These are phyloP conservation scores for Yamadazyma diospyri DNA, from an alignment of 1,139 yeast species.

Conservation along the genomic window DNA sequence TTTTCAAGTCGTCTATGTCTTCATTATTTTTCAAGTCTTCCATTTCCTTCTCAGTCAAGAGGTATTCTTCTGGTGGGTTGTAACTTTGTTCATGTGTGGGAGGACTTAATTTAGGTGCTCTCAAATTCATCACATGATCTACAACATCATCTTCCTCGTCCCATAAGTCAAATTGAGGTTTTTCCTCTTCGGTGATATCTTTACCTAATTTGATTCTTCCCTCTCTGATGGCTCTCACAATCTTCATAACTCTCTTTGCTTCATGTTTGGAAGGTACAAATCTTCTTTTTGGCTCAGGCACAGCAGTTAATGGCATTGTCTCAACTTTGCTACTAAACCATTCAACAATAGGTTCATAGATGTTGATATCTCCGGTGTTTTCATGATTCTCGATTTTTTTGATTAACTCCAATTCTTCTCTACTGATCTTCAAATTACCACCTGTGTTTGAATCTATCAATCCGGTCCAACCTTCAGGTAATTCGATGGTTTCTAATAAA, in stretches of 20 bases:
- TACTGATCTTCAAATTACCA: conserved; percentile 75
- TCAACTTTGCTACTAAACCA: conserved; percentile 90
- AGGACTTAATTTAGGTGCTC: conserved; percentile 94
- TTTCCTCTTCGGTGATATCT: conserved; percentile 43
- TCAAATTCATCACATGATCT: conserved; percentile 81
- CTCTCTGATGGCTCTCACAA: conserved; percentile 92
- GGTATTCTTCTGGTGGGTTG: conserved; percentile 95
- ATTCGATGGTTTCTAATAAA: conserved; percentile 80
- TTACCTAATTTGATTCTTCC: conserved; percentile 74
- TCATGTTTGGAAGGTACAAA: conserved; percentile 96
- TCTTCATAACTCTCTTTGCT: conserved; percentile 93
- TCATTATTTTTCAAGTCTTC: conserved; percentile 76
- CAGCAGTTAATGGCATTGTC: conserved; percentile 89
- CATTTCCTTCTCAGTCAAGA: conserved; percentile 74
- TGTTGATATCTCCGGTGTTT: conserved; percentile 73
- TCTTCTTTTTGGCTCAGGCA: conserved; percentile 95
- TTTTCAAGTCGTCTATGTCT: conserved; percentile 67
- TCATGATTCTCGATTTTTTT: conserved; percentile 83
- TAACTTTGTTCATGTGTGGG: conserved; percentile 96
- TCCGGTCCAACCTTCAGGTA: conserved; percentile 99
- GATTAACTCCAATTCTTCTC: conserved; percentile 86
- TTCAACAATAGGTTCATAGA: conserved; percentile 91
- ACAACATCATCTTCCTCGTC: conserved; percentile 51
- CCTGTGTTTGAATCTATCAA: conserved; percentile 89
- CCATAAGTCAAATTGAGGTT: conserved; percentile 78